Evolutionary conservation across 208 protist species (phyloP).

Genomic region (Trichomonas tenax): DNA sequence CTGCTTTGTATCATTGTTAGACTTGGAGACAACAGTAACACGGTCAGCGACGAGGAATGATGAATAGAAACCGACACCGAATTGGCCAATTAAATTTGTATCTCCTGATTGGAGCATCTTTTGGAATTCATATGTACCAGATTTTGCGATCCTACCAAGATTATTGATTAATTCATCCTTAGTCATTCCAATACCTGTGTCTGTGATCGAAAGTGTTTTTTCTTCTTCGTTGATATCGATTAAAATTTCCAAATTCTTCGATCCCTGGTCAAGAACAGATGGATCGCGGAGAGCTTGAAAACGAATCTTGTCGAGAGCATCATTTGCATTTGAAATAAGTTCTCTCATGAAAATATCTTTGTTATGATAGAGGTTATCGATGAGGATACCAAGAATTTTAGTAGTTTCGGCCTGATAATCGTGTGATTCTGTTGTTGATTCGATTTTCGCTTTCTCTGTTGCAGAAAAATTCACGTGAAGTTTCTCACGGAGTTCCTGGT

Average conservation of each 20-base stretch:
- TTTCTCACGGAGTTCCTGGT: neutral
- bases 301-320: slow-evolving; percentile 95
- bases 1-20: slow-evolving; percentile 44
- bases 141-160: slow-evolving; percentile 95
- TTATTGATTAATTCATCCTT: slow-evolving; percentile 89
- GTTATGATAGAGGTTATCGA: slow-evolving; percentile 98
- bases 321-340: slow-evolving; percentile 97
- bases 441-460: neutral
- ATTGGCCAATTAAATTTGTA: slow-evolving; percentile 97
- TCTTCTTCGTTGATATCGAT: slow-evolving; percentile 53
- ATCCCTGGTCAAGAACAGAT: neutral
- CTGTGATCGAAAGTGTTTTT: slow-evolving; percentile 76
- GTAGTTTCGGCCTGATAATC: slow-evolving; percentile 58
- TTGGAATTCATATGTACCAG: slow-evolving; percentile 68
- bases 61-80: slow-evolving; percentile 99
- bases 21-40: slow-evolving; percentile 78
- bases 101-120: slow-evolving; percentile 50
- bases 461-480: neutral
- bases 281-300: neutral
- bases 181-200: slow-evolving; percentile 98
- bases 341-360: slow-evolving; percentile 97
- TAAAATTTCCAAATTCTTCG: slow-evolving; percentile 25
- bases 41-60: slow-evolving; percentile 94
- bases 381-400: slow-evolving; percentile 91
- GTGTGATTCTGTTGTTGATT: slow-evolving; percentile 5